Evolutionary conservation across 345 rosid species (phyloP).

Genomic region (Xanthoceras sorbifolium): DNA sequence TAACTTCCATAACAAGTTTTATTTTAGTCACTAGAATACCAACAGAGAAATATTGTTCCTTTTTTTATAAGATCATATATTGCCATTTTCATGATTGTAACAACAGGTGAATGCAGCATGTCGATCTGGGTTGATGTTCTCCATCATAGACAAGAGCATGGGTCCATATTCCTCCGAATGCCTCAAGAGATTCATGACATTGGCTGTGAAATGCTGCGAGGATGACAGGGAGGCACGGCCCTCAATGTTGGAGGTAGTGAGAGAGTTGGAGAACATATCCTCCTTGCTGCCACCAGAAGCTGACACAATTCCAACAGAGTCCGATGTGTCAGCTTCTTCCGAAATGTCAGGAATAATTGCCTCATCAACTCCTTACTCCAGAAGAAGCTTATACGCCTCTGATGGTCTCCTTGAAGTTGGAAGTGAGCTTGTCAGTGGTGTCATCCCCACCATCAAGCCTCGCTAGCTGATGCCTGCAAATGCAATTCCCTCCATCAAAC

Average conservation of each 20-base stretch:
- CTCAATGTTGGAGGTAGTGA: constrained; percentile 46
- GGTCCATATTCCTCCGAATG: constrained; percentile 39
- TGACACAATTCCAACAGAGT: constrained; percentile 15
- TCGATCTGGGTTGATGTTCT: constrained; percentile 40
- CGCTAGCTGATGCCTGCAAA: constrained; percentile 36
- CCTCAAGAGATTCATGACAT: constrained; percentile 40
- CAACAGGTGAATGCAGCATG: constrained; percentile 39
- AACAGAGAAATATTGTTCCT: too few species aligned
- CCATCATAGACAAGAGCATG: constrained; percentile 47
- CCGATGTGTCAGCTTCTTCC: constrained; percentile 25
- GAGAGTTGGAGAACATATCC: constrained; percentile 49
- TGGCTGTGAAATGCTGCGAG: constrained; percentile 46
- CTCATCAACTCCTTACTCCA: constrained; percentile 3
- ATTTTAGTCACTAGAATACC: too few species aligned
- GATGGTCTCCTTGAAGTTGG: constrained; percentile 18
- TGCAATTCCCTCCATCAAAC: neutral
- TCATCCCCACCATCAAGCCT: constrained; percentile 48
- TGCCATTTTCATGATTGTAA: neutral
- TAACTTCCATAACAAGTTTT: neutral
- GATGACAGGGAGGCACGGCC: constrained; percentile 40
- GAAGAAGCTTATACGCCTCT: constrained; percentile 16
- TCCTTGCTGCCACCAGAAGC: constrained; percentile 29
- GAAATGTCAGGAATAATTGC: constrained; percentile 9
- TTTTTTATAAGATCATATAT: too few species aligned
- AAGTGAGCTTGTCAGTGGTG: constrained; percentile 53